These are phyloP conservation scores for Fusarium luffae DNA, from an alignment of 2,329 filamentous ascomycete species.

Conservation along the genomic window DNA sequence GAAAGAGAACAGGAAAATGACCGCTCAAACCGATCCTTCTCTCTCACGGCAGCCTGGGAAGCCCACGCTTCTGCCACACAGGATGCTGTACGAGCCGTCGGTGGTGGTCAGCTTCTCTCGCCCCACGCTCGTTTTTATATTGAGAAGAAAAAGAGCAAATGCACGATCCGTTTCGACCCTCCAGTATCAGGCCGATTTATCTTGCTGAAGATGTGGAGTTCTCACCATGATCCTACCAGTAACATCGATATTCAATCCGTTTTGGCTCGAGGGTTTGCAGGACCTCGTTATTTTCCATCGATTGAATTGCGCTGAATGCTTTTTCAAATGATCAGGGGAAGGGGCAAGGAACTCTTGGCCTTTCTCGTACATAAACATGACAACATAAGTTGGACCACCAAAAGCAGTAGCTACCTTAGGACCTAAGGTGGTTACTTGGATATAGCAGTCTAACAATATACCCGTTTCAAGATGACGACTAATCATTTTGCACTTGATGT, in stretches of 20 bases:
- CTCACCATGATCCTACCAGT: conserved; percentile 68
- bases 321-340: background rate
- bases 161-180: conserved; percentile 86
- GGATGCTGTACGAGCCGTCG: conserved; percentile 66
- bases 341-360: background rate
- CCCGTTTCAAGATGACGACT: conserved; percentile 1
- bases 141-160: conserved; percentile 82
- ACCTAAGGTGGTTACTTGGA: no score
- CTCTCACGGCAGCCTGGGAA: conserved; percentile 54
- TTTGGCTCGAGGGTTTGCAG: conserved; percentile 84
- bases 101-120: conserved; percentile 70
- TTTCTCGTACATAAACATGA: conserved; percentile 4
- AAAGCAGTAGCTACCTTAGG: no score
- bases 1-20: conserved; percentile 33
- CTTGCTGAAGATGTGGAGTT: conserved; percentile 90
- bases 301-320: conserved; percentile 64
- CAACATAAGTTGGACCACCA: no score
- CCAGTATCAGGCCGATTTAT: conserved; percentile 85
- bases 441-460: conserved; percentile 3
- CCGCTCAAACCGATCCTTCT: conserved; percentile 35
- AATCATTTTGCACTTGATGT: background rate
- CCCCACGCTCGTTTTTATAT: conserved; percentile 88
- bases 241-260: conserved; percentile 94
- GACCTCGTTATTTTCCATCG: conserved; percentile 84
- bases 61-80: conserved; percentile 65